phyloP scores from a whole-genome alignment of 1,284 basidiomycete genomes.

The Trichosporon sp. region DNA sequence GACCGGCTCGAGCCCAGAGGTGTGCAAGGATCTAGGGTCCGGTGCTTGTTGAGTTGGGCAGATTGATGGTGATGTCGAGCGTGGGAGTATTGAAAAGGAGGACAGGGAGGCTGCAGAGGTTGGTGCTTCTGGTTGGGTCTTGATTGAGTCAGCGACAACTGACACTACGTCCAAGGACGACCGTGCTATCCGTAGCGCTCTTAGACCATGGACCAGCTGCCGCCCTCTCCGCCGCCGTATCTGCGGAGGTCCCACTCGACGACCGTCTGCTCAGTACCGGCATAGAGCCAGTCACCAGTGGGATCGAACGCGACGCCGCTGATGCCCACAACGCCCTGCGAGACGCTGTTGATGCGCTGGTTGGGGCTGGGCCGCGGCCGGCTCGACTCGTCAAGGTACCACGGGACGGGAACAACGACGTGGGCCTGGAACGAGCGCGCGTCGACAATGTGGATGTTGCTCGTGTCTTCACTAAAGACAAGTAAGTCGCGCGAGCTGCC shows the following conservation, averaged over 20 bases:
- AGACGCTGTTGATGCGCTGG: constrained; percentile 22
- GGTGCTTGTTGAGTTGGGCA: not conserved
- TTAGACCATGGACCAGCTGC: constrained; percentile 38
- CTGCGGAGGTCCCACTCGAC: constrained; percentile 48
- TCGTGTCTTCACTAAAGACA: constrained; percentile 44
- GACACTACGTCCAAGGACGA: no score
- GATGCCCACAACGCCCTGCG: constrained; percentile 38
- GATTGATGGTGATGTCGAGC: no score
- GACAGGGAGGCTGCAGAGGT: no score
- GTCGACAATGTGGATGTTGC: constrained; percentile 47
- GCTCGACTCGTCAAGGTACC: constrained; percentile 2
- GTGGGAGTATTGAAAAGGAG: no score
- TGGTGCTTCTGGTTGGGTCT: no score
- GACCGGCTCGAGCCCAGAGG: not conserved
- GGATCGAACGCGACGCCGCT: constrained; percentile 46
- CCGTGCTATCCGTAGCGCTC: no score
- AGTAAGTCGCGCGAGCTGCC: constrained; percentile 43
- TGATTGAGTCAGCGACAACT: no score
- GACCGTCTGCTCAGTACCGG: constrained; percentile 44
- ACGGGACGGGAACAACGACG: constrained; percentile 41
- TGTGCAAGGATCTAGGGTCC: not conserved
- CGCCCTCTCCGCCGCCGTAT: constrained; percentile 31
- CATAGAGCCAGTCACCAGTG: constrained; percentile 45
- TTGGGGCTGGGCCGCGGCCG: not conserved
- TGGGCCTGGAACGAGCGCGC: constrained; percentile 46